phyloP scores from a whole-genome alignment of 371 early-diverging fungal genomes.

The Mortierella sp. region DNA sequence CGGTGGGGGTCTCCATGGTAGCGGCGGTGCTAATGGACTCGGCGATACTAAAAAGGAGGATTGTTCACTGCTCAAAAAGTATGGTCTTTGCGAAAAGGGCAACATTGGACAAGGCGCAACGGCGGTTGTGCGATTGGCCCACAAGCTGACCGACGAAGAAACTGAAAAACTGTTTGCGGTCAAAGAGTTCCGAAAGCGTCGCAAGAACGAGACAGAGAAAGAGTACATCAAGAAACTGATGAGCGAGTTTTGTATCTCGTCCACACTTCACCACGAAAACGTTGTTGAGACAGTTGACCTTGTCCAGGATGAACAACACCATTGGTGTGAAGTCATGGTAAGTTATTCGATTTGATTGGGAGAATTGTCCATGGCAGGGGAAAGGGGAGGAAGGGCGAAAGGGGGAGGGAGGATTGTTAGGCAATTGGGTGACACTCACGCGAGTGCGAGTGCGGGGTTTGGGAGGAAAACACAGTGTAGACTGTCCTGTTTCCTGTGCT shows the following conservation, averaged over 20 bases:
- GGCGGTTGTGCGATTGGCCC: conserved; percentile 89
- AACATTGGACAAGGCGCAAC: conserved; percentile 92
- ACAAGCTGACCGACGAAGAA: conserved; percentile 58
- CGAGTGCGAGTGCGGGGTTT: no score
- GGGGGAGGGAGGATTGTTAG: no score
- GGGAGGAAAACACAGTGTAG: no score
- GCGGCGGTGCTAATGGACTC: background rate
- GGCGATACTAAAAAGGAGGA: conserved; percentile 21
- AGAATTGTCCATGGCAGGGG: no score
- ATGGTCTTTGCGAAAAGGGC: conserved; percentile 81
- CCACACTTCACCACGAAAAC: conserved; percentile 87
- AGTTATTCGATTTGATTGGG: background rate
- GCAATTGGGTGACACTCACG: no score
- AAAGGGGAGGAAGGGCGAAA: no score
- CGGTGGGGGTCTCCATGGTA: background rate
- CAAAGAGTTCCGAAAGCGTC: conserved; percentile 91
- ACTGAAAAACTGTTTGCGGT: conserved; percentile 85
- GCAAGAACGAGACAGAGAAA: conserved; percentile 85
- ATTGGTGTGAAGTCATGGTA: conserved; percentile 96
- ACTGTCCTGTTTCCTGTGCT: no score
- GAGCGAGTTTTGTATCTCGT: conserved; percentile 92
- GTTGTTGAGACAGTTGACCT: conserved; percentile 92
- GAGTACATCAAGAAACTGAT: conserved; percentile 92
- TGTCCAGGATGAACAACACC: conserved; percentile 82
- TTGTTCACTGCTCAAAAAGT: conserved; percentile 67